Evolutionary conservation across 2,329 filamentous ascomycete species (phyloP).

Genomic region (Emydomyces testavorans): DNA sequence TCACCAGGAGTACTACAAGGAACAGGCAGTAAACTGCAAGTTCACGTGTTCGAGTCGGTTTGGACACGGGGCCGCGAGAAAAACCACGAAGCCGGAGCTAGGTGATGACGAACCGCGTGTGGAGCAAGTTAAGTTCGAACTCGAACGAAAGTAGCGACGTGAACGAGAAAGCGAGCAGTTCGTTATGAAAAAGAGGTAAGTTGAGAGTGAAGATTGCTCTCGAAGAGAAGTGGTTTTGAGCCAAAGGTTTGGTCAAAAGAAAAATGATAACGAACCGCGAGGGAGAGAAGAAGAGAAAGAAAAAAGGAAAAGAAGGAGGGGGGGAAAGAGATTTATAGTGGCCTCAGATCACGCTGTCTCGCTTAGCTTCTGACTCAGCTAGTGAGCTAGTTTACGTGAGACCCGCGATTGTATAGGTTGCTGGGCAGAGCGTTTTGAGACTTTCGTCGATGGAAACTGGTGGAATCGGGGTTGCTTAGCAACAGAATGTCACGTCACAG

Average conservation of each 20-base stretch:
- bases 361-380: slow-evolving; percentile 1
- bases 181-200: neutral
- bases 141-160: neutral
- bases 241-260: neutral
- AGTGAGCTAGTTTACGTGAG: neutral
- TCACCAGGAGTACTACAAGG: slow-evolving; percentile 1
- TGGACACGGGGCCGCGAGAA: slow-evolving; percentile 5
- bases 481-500: neutral
- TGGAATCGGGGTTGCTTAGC: slow-evolving; percentile 1
- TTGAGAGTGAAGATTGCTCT: neutral
- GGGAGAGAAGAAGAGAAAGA: slow-evolving; percentile 2
- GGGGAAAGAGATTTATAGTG: slow-evolving; percentile 1
- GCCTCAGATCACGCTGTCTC: slow-evolving; percentile 6
- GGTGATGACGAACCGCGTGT: slow-evolving; percentile 3
- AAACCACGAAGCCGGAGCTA: slow-evolving; percentile 3
- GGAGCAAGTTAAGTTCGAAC: neutral
- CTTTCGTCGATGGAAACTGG: neutral
- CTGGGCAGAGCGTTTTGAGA: neutral
- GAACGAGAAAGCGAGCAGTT: neutral
- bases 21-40: slow-evolving; percentile 3
- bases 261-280: neutral
- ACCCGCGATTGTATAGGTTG: neutral
- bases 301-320: neutral
- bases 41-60: slow-evolving; percentile 2
- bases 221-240: neutral